Evolutionary conservation across 1,139 yeast species (phyloP), one percentile per base, ranked within the genome.

Genomic region (Scheffersomyces illinoinensis): DNA sequence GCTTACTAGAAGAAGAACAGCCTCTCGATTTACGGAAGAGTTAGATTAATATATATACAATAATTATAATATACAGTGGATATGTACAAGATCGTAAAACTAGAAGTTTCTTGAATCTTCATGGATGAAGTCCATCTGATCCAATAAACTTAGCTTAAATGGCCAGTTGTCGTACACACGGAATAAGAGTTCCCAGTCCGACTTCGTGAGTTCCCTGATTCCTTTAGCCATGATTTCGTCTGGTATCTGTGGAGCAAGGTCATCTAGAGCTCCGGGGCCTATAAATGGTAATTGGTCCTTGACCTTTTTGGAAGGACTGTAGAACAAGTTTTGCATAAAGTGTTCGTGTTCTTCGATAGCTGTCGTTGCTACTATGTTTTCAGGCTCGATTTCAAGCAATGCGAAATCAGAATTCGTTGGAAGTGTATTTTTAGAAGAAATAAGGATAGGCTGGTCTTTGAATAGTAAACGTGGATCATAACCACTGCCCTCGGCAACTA

Each of bases 191-290:
- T 77, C 61, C 61, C 89, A 78, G 20, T 92, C 96, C 0, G 83
- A 84, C 5, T 77, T 68, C 0, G 85, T 76, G 59, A 93, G 74
- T 2, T 83, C 83, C 20, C 76, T 72, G 0, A 90, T 85, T 3
- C 71, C 68, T 61, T 80, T 84, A 12, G 81, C 69, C 58, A 85
- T 66, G 3, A 88, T 58, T 0, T 71, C 73, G 8, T 62, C 56
- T 3, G 82, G 77, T 7, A 82, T 69, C 17, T 74, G 70, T 1
- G 76, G 75, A 0, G 64, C 61, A 57, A 87, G 80, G 61, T 88
- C 87, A n/a, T 86, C 90, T 5, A 75, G 82, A 0, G 96, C 97
- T 0, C 97, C 98, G 0, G 97, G 93, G 0, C 97, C 97, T 18
- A 93, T 73, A 19, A 83, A 78, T 17, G 79, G 76, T 3, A 90